Base-by-base conservation (phyloP, 768 basidiomycete genomes). In the Auricularia cornea region DNA sequence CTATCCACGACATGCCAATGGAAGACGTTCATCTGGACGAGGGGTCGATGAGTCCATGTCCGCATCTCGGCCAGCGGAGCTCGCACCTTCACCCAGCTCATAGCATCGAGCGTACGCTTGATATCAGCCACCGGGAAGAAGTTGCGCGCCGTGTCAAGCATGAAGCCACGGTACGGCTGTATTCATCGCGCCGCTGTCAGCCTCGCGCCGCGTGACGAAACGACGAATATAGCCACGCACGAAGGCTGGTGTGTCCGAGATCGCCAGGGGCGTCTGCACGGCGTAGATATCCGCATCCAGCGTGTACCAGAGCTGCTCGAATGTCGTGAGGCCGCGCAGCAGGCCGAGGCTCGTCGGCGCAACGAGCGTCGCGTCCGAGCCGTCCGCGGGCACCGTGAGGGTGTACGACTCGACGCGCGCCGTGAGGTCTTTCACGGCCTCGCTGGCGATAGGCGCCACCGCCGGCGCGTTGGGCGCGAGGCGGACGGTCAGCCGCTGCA, bases 1-100 rank as follows among this genome's bases (percentile, higher is more conserved):
- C 85, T 84, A 73, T 94, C 92, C 35, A 85, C 84, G 62, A 91
- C 78, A 69, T 94, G 92, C 92, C 91, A 94, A 66, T 94, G 90
- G 67, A 94, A 82, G 1, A 83, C 84, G 72, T 86, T 92, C 59
- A 90, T 81, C 84, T 86, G 57, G 23, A 32, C 10, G 35, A 51
- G 48, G 33, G 48, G 52, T 63, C 62, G 16, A 65, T 63, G 29
- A 60, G 44, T 16, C 62, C 62, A 11, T 62, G 35, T 10, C 62
- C 11, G 23, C 3, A 12, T 59, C 6, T 16, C 62, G 35, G 59
- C 60, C 59, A 68, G 68, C 63, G 70, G 30, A 26, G 31, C 38
- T 61, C 72, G 59, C 63, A 81, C 82, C 74, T 89, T 92, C 66
- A 86, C 85, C 79, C 82, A 83, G 67, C 84, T 84, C 88, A 91